phyloP scores from a whole-genome alignment of 352 stramenopile species.

The Phytophthora meadii region DNA sequence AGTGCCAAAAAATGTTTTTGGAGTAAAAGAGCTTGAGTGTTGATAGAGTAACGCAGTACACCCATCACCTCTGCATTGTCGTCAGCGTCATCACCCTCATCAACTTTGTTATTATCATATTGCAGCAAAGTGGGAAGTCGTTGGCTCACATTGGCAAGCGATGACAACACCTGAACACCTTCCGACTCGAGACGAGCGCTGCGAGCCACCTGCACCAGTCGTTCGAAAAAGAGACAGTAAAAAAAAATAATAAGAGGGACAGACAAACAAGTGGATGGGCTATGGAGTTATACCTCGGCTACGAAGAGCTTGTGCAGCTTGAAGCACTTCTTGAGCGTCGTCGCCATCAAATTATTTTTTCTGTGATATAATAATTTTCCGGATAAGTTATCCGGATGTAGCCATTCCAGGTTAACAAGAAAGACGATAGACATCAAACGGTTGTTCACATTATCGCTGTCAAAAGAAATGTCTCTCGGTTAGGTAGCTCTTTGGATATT shows the following conservation, averaged over 20 bases:
- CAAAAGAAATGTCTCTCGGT: too few relatives aligned
- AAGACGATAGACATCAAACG: too few relatives aligned
- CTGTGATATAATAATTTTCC: background rate
- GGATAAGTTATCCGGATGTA: background rate
- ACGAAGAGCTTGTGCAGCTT: constrained; percentile 78
- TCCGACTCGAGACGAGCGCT: constrained; percentile 64
- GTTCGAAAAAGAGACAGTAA: constrained; percentile 1
- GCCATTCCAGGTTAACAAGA: background rate
- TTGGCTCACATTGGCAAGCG: constrained; percentile 70
- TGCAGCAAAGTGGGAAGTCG: constrained; percentile 59
- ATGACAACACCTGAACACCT: constrained; percentile 69
- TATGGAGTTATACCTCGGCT: constrained; percentile 43
- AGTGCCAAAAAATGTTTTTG: constrained; percentile 73
- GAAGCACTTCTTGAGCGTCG: constrained; percentile 59
- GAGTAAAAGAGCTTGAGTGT: constrained; percentile 52
- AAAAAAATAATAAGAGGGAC: background rate
- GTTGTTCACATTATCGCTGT: too few relatives aligned
- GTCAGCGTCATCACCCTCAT: constrained; percentile 1
- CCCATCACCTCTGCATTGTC: constrained; percentile 40
- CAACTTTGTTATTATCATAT: background rate
- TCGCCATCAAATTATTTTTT: constrained; percentile 33
- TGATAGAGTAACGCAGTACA: constrained; percentile 48
- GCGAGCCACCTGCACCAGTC: constrained; percentile 50
- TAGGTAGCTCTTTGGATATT: too few relatives aligned
- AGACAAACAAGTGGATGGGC: constrained; percentile 1